Percentiles rank a stretch among this genome's conserved stretches.
phyloP scores from a whole-genome alignment of 2,329 filamentous ascomycete species.

The Chaetomiaceae sp. region DNA sequence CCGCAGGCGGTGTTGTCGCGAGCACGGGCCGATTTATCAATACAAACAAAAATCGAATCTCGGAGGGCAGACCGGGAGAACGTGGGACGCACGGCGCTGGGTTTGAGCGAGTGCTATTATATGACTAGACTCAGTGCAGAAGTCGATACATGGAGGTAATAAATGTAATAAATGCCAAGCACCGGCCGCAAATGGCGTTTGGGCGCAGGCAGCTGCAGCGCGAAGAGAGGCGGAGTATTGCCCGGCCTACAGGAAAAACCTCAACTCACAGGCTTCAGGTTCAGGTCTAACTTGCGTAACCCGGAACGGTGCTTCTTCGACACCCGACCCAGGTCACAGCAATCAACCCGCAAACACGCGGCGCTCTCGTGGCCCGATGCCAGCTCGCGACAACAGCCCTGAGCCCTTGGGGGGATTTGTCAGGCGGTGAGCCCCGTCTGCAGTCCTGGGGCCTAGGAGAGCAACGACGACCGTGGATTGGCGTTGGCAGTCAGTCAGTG shows the following conservation, averaged over 20 bases:
- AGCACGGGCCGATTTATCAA: slow-evolving; percentile 1
- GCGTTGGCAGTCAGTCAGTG: slow-evolving; percentile 2
- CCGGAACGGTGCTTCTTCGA: background rate
- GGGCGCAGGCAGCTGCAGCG: background rate
- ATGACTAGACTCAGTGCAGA: background rate
- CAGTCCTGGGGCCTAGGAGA: background rate
- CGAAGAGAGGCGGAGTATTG: slow-evolving; percentile 12
- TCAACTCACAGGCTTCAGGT: slow-evolving; percentile 15
- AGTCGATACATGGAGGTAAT: too few relatives aligned
- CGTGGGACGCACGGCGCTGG: slow-evolving; percentile 5
- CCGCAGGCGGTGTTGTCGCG: slow-evolving; percentile 6
- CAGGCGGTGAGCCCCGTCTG: slow-evolving; percentile 16
- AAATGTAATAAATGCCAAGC: slow-evolving; percentile 2
- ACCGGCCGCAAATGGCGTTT: background rate
- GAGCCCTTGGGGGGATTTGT: background rate
- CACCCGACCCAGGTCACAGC: background rate
- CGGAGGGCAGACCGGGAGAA: background rate
- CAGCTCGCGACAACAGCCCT: slow-evolving; percentile 8
- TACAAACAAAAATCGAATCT: background rate
- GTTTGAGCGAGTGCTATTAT: slow-evolving; percentile 4
- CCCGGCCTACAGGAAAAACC: slow-evolving; percentile 21
- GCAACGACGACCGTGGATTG: too few relatives aligned
- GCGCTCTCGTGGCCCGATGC: slow-evolving; percentile 9
- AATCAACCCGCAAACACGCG: slow-evolving; percentile 1
- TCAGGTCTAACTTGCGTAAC: too few relatives aligned